These are phyloP conservation scores for Aquilaria agallochum DNA, from an alignment of 441 rosid genomes.

Conservation along the genomic window DNA sequence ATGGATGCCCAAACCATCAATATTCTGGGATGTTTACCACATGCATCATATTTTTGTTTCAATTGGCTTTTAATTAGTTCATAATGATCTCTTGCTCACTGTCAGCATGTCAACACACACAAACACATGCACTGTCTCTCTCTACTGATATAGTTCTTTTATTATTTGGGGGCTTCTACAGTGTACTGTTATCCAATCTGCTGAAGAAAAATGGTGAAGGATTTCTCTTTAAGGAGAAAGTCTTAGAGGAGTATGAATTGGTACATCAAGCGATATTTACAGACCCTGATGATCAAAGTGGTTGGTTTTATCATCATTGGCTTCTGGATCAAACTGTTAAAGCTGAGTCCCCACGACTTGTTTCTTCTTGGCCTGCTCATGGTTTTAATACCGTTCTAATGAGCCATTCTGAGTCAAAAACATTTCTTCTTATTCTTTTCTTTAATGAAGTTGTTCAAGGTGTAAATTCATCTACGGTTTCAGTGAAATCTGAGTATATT, in stretches of 20 bases:
- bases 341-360: constrained; percentile 56
- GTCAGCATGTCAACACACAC: neutral
- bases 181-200: constrained; percentile 70
- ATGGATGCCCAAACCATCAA: no score
- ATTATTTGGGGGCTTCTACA: constrained; percentile 33
- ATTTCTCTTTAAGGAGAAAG: constrained; percentile 41
- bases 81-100: neutral
- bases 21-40: no score
- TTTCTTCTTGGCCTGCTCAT: constrained; percentile 85
- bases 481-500: constrained; percentile 30
- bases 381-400: constrained; percentile 46
- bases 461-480: constrained; percentile 58
- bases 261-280: constrained; percentile 80
- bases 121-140: neutral
- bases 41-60: neutral
- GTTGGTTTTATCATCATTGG: constrained; percentile 99
- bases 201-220: constrained; percentile 50
- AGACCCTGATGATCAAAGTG: constrained; percentile 92
- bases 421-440: constrained; percentile 68
- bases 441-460: constrained; percentile 77
- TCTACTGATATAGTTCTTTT: neutral
- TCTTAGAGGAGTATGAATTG: constrained; percentile 64
- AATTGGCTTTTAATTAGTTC: neutral
- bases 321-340: constrained; percentile 83
- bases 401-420: constrained; percentile 38